These are phyloP conservation scores for Kluyveromyces siamensis DNA, from an alignment of 805 yeast genomes.

Conservation along the genomic window DNA sequence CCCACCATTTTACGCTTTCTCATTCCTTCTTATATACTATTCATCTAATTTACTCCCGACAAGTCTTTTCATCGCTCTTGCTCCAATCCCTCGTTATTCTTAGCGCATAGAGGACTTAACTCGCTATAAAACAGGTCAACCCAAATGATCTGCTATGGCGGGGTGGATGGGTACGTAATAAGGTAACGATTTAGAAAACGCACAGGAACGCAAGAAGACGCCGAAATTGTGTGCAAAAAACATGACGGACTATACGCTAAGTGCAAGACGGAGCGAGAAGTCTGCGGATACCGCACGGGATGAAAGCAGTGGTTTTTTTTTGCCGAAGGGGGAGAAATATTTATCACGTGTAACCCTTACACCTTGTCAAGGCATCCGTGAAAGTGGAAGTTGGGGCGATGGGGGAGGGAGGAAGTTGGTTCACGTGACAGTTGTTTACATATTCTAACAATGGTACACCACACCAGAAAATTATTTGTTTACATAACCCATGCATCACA, in stretches of 20 bases:
- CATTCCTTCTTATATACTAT: constrained; percentile 1
- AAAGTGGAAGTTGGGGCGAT: too few relatives aligned
- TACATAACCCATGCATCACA: constrained; percentile 11
- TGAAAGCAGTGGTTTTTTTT: not conserved
- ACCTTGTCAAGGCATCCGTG: too few relatives aligned
- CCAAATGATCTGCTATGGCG: not conserved
- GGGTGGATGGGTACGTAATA: not conserved
- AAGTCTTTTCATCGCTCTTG: not conserved
- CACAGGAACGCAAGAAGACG: not conserved
- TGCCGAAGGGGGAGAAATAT: not conserved
- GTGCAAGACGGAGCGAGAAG: not conserved
- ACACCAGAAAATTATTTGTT: constrained; percentile 1
- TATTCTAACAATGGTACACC: not conserved
- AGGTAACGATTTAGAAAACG: not conserved
- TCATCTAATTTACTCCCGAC: not conserved
- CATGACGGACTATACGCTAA: not conserved
- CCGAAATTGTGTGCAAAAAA: too few relatives aligned
- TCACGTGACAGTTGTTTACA: constrained; percentile 1
- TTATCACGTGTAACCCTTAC: too few relatives aligned
- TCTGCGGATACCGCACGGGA: not conserved
- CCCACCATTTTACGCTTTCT: not conserved
- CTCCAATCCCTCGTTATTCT: constrained; percentile 5
- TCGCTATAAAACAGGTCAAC: not conserved
- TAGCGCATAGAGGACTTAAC: constrained; percentile 7
- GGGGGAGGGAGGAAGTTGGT: too few relatives aligned